Base-by-base conservation (phyloP, 306 rosid genomes). In the Parietaria judaica region DNA sequence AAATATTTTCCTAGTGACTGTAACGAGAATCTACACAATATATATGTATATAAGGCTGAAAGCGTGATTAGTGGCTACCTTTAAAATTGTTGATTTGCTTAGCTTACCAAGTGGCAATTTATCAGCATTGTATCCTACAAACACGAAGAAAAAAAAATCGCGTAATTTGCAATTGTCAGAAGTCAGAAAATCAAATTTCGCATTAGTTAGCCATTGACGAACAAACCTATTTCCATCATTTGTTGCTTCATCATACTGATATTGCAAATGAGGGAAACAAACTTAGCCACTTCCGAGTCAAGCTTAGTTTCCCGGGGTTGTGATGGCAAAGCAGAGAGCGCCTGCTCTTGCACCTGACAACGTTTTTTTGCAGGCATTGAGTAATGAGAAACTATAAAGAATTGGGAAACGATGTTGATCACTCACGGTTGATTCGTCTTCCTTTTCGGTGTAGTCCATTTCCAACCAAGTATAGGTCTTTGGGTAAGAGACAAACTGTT, bases 191-290 rank as follows among this genome's bases (percentile, higher is more conserved):
- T 41, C 45, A 5, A 41, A 41, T 41, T 41, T 41, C 45, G 45
- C 7, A 41, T 41, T 41, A 41, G 45, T 41, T 41, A 41, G 9
- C 45, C 45, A 41, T 41, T 41, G 45, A 41, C 3, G 12, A 64
- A 68, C 94, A 59, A 65, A 92, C 99, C 99, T 76, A 92, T 92
- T 88, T 92, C 95, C 96, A 92, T 88, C 99, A 92, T 92, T 52
- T 88, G 96, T 65, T 88, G 99, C 81, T 79, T 82, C 99, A 92
- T 92, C 99, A 92, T 92, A 81, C 87, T 77, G 64, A 88, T 60
- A 37, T 92, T 88, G 81, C 99, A 88, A 73, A 92, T 72, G 36
- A 92, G 95, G 56, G 99, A 88, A 56, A 92, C 81, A 66, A 92
- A 86, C 65, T 82, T 86, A 60, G 96, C 96, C 50, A 92, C 47